Percentiles rank a stretch among this genome's conserved stretches.
Evolutionary conservation across 169 alveolate genomes (phyloP).

Genomic region (Plasmodium gonderi): DNA sequence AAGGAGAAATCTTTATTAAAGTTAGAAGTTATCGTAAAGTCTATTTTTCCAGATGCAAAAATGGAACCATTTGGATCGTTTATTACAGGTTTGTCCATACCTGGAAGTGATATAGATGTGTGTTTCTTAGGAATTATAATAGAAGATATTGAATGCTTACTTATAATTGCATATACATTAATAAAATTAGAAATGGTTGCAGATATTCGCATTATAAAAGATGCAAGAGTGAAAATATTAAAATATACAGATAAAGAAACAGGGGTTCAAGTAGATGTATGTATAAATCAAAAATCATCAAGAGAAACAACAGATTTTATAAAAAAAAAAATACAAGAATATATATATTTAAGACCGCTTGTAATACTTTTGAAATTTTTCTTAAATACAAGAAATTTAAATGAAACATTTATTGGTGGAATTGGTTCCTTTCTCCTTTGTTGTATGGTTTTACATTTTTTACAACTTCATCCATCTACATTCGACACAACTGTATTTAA

Average conservation of each 20-base stretch:
- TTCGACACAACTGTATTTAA: constrained; percentile 58
- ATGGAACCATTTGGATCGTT: constrained; percentile 67
- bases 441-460: constrained; percentile 84
- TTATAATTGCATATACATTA: constrained; percentile 18
- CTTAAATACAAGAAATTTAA: constrained; percentile 80
- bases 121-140: constrained; percentile 20
- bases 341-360: constrained; percentile 83
- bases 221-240: constrained; percentile 59
- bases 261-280: constrained; percentile 58
- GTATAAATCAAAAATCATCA: constrained; percentile 61
- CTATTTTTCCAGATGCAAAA: constrained; percentile 23
- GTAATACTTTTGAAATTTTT: constrained; percentile 80
- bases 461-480: constrained; percentile 81
- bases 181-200: constrained; percentile 23
- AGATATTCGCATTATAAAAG: constrained; percentile 18
- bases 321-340: constrained; percentile 74
- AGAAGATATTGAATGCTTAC: constrained; percentile 8
- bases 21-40: constrained; percentile 56
- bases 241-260: constrained; percentile 54
- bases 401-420: constrained; percentile 85
- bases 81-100: constrained; percentile 59
- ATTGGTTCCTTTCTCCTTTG: constrained; percentile 83
- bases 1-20: constrained; percentile 21
- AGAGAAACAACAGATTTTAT: constrained; percentile 57
- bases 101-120: constrained; percentile 65